Evolutionary conservation across 495 filamentous ascomycete genomes (phyloP).

Genomic region (Penicillium longicatenatum): DNA sequence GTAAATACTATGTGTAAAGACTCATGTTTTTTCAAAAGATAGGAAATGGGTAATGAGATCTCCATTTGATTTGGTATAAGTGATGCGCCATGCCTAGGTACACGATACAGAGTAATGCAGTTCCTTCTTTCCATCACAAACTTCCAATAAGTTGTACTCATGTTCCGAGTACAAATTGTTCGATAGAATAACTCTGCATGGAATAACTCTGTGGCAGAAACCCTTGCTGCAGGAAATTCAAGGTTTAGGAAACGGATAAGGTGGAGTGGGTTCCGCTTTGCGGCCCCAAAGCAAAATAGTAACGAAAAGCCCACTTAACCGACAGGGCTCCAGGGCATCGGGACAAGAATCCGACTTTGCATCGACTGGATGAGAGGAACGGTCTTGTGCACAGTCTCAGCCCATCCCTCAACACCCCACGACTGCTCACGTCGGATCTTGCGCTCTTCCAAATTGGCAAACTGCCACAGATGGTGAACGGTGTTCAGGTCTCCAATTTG

Average conservation of each 20-base stretch:
- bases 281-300: not conserved
- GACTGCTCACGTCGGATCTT: slow-evolving; percentile 91
- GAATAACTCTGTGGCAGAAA: not conserved
- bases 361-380: slow-evolving; percentile 95
- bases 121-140: not conserved
- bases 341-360: slow-evolving; percentile 90
- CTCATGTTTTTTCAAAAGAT: too few species aligned
- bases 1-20: not conserved
- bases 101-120: slow-evolving; percentile 23
- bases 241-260: not conserved
- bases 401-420: slow-evolving; percentile 95
- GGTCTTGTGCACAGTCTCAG: slow-evolving; percentile 97
- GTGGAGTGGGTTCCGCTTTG: slow-evolving; percentile 4
- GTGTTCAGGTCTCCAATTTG: slow-evolving; percentile 98
- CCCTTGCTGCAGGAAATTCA: not conserved
- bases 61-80: slow-evolving; percentile 8
- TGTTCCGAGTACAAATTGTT: not conserved
- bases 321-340: slow-evolving; percentile 95
- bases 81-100: slow-evolving; percentile 26
- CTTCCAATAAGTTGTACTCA: not conserved
- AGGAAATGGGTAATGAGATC: not conserved
- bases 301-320: slow-evolving; percentile 44
- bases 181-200: not conserved
- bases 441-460: slow-evolving; percentile 92
- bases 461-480: slow-evolving; percentile 98